Conservation (phyloP, 768 basidiomycete genomes). For the Pulveroboletus sp. region DNA sequence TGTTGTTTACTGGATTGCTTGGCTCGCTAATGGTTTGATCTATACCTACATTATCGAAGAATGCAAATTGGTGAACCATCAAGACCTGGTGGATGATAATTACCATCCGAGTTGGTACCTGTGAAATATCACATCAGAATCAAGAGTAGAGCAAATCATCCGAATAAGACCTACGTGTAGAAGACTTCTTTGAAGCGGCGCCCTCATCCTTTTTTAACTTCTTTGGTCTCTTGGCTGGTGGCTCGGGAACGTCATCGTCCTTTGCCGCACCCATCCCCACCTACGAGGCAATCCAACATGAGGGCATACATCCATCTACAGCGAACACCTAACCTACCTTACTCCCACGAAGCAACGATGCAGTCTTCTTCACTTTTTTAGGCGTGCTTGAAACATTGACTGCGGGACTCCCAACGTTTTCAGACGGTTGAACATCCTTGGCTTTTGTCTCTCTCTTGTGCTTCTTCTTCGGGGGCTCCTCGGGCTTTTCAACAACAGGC, state of each 20-base stretch:
- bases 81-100: neutral
- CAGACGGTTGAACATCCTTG: slow-evolving; percentile 5
- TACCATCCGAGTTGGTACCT: slow-evolving; percentile 9
- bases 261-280: neutral
- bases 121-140: neutral
- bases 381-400: slow-evolving; percentile 6
- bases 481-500: neutral
- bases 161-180: slow-evolving; percentile 11
- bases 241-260: neutral
- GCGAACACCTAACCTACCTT: slow-evolving; percentile 12
- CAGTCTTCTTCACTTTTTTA: slow-evolving; percentile 8
- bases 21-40: neutral
- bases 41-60: slow-evolving; percentile 3
- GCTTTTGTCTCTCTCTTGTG: slow-evolving; percentile 7
- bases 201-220: slow-evolving; percentile 7
- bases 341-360: neutral
- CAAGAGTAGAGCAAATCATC: neutral
- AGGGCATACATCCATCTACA: neutral
- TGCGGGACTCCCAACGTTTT: neutral
- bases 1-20: neutral
- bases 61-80: neutral
- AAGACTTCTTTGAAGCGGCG: neutral
- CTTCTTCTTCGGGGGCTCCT: slow-evolving; percentile 20
- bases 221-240: slow-evolving; percentile 5
- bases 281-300: slow-evolving; percentile 10